Percentiles rank a stretch among this genome's conserved stretches.
phyloP scores from a whole-genome alignment of 1,284 basidiomycete species.

The Thecaphora frezii region DNA sequence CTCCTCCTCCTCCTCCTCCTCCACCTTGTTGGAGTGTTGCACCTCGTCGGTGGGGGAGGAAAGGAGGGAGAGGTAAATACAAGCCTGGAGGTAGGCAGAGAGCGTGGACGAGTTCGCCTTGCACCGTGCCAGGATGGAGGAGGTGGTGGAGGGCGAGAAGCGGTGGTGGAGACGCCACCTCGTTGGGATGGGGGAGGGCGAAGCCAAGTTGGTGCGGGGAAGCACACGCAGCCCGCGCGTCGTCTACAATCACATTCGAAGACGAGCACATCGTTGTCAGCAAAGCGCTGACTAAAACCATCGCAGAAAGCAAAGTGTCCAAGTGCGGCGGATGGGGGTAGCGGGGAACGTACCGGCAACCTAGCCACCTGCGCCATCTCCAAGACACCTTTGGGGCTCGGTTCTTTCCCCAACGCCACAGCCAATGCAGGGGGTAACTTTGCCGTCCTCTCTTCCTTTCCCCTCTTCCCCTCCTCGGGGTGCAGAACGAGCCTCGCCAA shows the following conservation, averaged over 20 bases:
- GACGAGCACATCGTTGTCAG: too few species aligned
- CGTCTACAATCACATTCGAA: too few species aligned
- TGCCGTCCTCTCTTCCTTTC: background rate
- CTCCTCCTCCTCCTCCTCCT: background rate
- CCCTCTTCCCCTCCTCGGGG: background rate
- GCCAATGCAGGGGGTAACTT: background rate
- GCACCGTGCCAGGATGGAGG: background rate
- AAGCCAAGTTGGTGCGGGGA: too few species aligned
- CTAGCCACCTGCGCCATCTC: background rate
- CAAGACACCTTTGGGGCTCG: background rate
- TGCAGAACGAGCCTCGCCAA: background rate
- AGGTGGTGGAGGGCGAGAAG: background rate
- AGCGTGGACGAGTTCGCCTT: constrained; percentile 2
- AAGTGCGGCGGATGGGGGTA: too few species aligned
- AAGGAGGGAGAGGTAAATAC: constrained; percentile 1
- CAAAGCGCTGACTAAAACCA: too few species aligned
- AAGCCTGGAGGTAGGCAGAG: constrained; percentile 1
- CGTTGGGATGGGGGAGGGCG: too few species aligned
- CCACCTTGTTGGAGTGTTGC: too few species aligned
- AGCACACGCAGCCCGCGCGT: too few species aligned
- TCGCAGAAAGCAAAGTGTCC: too few species aligned
- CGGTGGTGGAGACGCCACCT: background rate
- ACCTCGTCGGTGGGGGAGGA: background rate
- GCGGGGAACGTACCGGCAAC: background rate
- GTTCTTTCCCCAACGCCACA: background rate